These are phyloP conservation scores for Pythium angustatum DNA, from an alignment of 352 stramenopile species.

Conservation along the genomic window DNA sequence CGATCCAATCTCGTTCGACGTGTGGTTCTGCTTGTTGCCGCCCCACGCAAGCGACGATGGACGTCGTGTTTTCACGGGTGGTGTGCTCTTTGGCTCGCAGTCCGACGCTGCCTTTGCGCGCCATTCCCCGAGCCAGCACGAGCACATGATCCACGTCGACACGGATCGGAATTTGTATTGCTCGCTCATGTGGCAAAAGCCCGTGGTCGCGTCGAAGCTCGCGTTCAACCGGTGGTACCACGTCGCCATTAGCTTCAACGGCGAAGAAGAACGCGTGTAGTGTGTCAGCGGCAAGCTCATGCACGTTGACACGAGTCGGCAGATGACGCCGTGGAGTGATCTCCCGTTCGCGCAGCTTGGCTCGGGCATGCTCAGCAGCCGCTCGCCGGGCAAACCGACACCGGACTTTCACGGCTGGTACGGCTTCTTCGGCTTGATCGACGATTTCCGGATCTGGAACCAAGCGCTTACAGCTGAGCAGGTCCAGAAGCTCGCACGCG, in stretches of 20 bases:
- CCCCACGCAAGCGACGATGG: constrained; percentile 10
- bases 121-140: constrained; percentile 37
- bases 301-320: constrained; percentile 30
- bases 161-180: constrained; percentile 45
- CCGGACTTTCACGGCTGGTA: constrained; percentile 67
- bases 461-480: constrained; percentile 22
- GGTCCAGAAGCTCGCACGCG: constrained; percentile 17
- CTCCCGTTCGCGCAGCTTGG: constrained; percentile 54
- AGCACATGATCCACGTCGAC: constrained; percentile 47
- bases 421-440: constrained; percentile 61
- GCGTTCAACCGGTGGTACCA: constrained; percentile 63
- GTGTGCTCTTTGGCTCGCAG: constrained; percentile 46
- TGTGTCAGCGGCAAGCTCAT: constrained; percentile 60
- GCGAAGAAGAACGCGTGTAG: constrained; percentile 47
- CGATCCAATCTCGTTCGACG: constrained; percentile 42
- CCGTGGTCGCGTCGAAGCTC: constrained; percentile 24
- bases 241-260: constrained; percentile 57
- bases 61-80: constrained; percentile 28
- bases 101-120: constrained; percentile 32
- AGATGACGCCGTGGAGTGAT: constrained; percentile 46
- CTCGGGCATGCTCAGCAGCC: constrained; percentile 53
- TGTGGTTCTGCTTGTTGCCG: constrained; percentile 46
- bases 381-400: constrained; percentile 41
- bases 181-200: constrained; percentile 42
- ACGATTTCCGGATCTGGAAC: constrained; percentile 61